Evolutionary conservation across 202 grass and related monocot genomes (phyloP).

Genomic region (Zoysia matrella): DNA sequence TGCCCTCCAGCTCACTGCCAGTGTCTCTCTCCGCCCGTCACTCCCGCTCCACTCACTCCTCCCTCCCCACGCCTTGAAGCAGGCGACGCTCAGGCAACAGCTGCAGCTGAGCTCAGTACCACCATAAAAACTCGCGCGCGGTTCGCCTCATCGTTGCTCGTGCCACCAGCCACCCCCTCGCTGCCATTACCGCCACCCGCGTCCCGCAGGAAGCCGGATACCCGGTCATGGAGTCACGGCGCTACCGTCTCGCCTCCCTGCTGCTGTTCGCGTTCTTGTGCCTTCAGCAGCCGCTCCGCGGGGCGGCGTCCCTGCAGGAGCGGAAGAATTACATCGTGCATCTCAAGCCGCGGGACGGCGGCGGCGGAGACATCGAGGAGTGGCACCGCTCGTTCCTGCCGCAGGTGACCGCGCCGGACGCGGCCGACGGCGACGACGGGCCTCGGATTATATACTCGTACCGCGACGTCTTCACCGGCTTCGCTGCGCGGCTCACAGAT

Average conservation of each 20-base stretch:
- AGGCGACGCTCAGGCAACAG: not conserved
- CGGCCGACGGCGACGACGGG: constrained; percentile 10
- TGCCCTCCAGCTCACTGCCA: constrained; percentile 69
- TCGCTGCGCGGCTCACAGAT: constrained; percentile 78
- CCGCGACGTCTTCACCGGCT: constrained; percentile 70
- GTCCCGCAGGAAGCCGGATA: not conserved
- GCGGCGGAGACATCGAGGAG: constrained; percentile 28
- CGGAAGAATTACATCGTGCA: constrained; percentile 85
- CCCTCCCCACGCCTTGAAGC: not conserved
- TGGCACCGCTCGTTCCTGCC: constrained; percentile 86
- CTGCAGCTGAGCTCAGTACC: not conserved
- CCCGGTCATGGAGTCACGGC: constrained; percentile 22
- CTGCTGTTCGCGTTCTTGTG: not conserved
- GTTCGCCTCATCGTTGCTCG: constrained; percentile 13
- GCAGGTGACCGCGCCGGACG: constrained; percentile 26
- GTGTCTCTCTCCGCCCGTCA: constrained; percentile 16
- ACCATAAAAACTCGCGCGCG: constrained; percentile 25
- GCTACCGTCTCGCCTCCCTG: not conserved
- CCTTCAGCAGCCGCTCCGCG: not conserved
- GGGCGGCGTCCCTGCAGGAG: constrained; percentile 42
- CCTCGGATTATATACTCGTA: constrained; percentile 74
- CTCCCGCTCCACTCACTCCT: not conserved
- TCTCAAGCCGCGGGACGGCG: constrained; percentile 43
- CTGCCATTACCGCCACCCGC: not conserved
- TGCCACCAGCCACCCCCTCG: not conserved